Evolutionary conservation across 2,329 filamentous ascomycete genomes (phyloP).

Genomic region (Pezicula radicicola): DNA sequence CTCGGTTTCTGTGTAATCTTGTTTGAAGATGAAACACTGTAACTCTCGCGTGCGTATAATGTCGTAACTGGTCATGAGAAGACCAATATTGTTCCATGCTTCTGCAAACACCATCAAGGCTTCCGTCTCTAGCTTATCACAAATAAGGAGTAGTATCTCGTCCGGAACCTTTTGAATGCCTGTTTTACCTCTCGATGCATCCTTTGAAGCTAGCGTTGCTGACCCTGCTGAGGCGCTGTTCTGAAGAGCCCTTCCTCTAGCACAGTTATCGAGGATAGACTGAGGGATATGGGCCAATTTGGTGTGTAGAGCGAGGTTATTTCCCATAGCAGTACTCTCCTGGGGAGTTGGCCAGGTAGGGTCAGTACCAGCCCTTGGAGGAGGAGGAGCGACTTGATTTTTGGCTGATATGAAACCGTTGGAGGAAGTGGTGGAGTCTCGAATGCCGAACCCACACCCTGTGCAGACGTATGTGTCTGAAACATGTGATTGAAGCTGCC

Average conservation of each 20-base stretch:
- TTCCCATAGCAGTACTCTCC: neutral
- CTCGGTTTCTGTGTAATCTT: constrained; percentile 32
- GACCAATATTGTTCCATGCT: constrained; percentile 13
- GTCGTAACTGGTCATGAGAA: constrained; percentile 13
- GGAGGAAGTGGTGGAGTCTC: neutral
- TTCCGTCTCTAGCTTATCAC: constrained; percentile 27
- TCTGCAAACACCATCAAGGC: constrained; percentile 16
- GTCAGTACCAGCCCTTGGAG: neutral
- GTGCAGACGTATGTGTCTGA: constrained; percentile 18
- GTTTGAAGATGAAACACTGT: constrained; percentile 44
- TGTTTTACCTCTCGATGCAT: constrained; percentile 15
- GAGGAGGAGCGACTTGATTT: neutral
- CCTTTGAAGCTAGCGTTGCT: neutral
- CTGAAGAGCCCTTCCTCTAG: too few species aligned
- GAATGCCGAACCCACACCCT: constrained; percentile 17
- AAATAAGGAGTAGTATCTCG: constrained; percentile 36
- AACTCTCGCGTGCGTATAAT: constrained; percentile 36
- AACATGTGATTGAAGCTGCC: neutral
- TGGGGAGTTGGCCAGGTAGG: neutral
- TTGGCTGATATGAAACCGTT: neutral
- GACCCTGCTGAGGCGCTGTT: neutral
- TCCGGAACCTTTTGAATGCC: constrained; percentile 30
- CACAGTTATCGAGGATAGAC: neutral
- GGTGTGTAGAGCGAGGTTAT: too few species aligned
- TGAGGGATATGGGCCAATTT: neutral